phyloP scores from a whole-genome alignment of 352 stramenopile species.

The Pythium angustatum region DNA sequence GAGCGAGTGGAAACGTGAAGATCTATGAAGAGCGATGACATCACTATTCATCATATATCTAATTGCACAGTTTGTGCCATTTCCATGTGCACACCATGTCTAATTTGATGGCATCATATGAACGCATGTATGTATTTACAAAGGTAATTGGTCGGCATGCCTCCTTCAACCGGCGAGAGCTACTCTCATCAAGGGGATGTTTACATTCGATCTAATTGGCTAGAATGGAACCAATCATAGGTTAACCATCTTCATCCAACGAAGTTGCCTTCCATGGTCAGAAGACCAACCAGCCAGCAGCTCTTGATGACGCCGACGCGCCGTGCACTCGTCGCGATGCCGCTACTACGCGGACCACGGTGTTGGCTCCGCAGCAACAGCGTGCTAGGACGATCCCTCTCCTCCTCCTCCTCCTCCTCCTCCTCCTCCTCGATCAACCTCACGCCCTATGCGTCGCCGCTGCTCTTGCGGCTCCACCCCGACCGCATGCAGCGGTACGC shows the following conservation, averaged over 20 bases:
- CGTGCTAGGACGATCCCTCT: too few relatives aligned
- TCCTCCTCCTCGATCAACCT: slow-evolving; percentile 42
- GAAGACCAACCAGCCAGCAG: slow-evolving; percentile 17
- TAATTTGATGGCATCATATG: too few relatives aligned
- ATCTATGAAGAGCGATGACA: too few relatives aligned
- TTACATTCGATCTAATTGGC: too few relatives aligned
- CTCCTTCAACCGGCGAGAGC: background rate
- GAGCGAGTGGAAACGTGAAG: background rate
- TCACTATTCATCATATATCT: too few relatives aligned
- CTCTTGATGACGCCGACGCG: slow-evolving; percentile 16
- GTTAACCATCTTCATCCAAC: slow-evolving; percentile 10
- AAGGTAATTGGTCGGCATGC: background rate
- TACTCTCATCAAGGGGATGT: background rate
- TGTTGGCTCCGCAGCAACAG: slow-evolving; percentile 1
- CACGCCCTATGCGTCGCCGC: slow-evolving; percentile 63
- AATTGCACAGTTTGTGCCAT: too few relatives aligned
- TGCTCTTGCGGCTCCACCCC: slow-evolving; percentile 69
- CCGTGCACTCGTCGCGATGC: too few relatives aligned
- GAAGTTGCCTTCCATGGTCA: background rate
- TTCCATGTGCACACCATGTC: too few relatives aligned
- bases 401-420: background rate
- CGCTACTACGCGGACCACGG: background rate
- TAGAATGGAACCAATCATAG: background rate
- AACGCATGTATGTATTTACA: too few relatives aligned
- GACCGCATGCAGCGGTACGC: slow-evolving; percentile 62